Evolutionary conservation across 140 eudicot species (phyloP), one percentile per base, ranked within the genome.

Genomic region (Anethum foeniculum): DNA sequence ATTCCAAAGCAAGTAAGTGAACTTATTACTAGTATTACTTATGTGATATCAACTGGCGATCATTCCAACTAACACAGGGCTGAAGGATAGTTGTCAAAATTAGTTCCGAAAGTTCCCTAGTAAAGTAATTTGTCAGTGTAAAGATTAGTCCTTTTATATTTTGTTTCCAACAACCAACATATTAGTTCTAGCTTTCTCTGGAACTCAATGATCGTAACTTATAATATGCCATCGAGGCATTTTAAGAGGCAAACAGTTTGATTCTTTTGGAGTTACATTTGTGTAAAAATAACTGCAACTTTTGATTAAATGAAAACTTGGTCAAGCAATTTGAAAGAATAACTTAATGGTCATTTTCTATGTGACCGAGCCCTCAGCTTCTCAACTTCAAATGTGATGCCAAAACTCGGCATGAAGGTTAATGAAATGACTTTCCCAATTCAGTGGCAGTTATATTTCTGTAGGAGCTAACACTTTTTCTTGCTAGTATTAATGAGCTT

Each of bases 1-100:
- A 90, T 90, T 46, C 96, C 92, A 2, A 90, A 90, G 77, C 96
- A 90, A 85, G 96, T 90, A 82, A 85, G 86, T 77, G 64, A 48
- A 76, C 14, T 76, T 15, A 27, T 28, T 47, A 12, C 60, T 75
- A 43, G 11, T 7, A 56, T 56, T 21, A 56, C 12, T 54, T 21
- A 21, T 56, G 65, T 23, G 13, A 56, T 21, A 1, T 56, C 3
- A 56, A 56, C 28, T 56, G 65, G 28, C 23, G 28, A 56, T 6
- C n/a, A 2, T 43, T 34, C 27, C 25, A 71, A 19, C 44, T 14
- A 34, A 18, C 27, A 15, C 19, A 15, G 8, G 25, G 46, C 6
- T 38, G 25, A 68, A 68, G 41, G 2, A 18, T 47, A 30, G 74
- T 68, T 28, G 43, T 36, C 74, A 68, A 68, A 67, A 68, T n/a